Evolutionary conservation across 805 yeast genomes (phyloP).

Genomic region (Yamadazyma endophytica): DNA sequence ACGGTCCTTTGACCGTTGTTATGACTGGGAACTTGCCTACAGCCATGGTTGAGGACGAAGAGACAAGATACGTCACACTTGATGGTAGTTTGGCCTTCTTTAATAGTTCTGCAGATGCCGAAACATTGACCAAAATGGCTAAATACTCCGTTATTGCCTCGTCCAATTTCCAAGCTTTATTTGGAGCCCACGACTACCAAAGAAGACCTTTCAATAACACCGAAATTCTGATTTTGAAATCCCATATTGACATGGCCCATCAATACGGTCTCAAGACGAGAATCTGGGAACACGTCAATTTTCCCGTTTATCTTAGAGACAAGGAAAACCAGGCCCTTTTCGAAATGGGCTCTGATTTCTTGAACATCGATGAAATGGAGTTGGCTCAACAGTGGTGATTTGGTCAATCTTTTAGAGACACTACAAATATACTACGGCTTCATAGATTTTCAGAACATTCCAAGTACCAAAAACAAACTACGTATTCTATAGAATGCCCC

Average conservation of each 20-base stretch:
- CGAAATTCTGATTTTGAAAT: constrained; percentile 25
- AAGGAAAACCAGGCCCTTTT: constrained; percentile 48
- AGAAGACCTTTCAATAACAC: constrained; percentile 19
- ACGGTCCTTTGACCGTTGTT: constrained; percentile 59
- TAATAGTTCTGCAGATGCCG: constrained; percentile 17
- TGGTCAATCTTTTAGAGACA: no score
- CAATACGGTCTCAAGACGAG: constrained; percentile 49
- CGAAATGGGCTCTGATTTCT: constrained; percentile 47
- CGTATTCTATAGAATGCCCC: no score
- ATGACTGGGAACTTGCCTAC: constrained; percentile 65
- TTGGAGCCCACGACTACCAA: constrained; percentile 19
- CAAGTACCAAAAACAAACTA: no score
- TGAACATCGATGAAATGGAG: constrained; percentile 59
- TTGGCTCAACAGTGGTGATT: constrained; percentile 1
- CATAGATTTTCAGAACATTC: no score
- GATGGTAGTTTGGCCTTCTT: constrained; percentile 49
- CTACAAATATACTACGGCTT: no score
- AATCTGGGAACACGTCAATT: constrained; percentile 67
- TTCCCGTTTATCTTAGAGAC: constrained; percentile 51
- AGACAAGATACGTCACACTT: constrained; percentile 36
- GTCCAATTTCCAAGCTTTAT: constrained; percentile 30
- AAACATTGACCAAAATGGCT: constrained; percentile 19
- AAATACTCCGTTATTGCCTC: constrained; percentile 41
- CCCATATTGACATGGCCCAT: constrained; percentile 42
- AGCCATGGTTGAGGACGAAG: constrained; percentile 24